A percentile compares a stretch with the other conserved stretches of the same genome.
phyloP scores from a whole-genome alignment of 1,139 yeast species.

The Debaryomyces fabryi region DNA sequence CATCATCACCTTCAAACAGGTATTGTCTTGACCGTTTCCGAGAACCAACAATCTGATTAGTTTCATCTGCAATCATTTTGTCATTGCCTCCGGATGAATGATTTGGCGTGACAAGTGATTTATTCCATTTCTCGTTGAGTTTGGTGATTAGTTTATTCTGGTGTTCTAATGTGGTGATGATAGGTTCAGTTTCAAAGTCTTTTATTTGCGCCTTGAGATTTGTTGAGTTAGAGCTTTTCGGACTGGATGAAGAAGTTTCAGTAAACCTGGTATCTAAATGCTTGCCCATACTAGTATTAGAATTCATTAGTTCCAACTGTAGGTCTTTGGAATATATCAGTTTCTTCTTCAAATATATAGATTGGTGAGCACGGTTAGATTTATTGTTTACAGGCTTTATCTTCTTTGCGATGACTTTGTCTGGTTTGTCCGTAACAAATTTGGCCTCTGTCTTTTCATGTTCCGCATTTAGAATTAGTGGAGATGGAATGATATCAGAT shows the following conservation, averaged over 20 bases:
- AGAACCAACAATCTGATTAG: conserved; percentile 1
- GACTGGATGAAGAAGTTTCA: neutral
- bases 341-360: conserved; percentile 33
- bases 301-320: conserved; percentile 34
- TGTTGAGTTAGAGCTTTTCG: neutral
- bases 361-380: conserved; percentile 21
- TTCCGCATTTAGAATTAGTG: conserved; percentile 21
- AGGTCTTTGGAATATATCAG: conserved; percentile 42
- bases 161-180: conserved; percentile 22
- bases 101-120: conserved; percentile 4
- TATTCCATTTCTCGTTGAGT: conserved; percentile 15
- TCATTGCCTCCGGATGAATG: neutral
- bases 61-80: neutral
- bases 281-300: conserved; percentile 2
- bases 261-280: conserved; percentile 14
- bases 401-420: conserved; percentile 12
- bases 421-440: neutral
- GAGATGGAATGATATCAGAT: conserved; percentile 20
- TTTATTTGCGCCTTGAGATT: neutral
- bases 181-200: conserved; percentile 11
- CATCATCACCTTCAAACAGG: conserved; percentile 25
- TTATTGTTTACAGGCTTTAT: conserved; percentile 10
- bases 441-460: conserved; percentile 6
- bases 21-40: conserved; percentile 26
- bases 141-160: conserved; percentile 36